Base-by-base conservation (phyloP, 129 eudicot species). In the Flaveria robusta region DNA sequence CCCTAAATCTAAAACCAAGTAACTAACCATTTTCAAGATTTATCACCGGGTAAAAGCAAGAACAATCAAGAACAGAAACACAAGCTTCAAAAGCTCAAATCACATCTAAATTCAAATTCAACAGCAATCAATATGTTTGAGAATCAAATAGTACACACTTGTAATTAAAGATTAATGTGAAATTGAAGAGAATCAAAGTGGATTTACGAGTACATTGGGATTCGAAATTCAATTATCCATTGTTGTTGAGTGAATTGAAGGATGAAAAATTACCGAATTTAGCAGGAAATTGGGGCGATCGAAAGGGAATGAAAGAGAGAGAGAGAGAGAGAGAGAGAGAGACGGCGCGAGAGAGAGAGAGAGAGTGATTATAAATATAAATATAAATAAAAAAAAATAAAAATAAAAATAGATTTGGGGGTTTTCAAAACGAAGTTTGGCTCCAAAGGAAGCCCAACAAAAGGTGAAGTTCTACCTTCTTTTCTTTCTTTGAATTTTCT, bases 311-410 rank as follows among this genome's bases (percentile, higher is more conserved):
- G 18, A 74, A 73, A 50, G 19, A 58, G 77, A n/a, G n/a, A n/a
- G n/a, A n/a, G n/a, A n/a, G n/a, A n/a, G n/a, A n/a, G n/a, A n/a
- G n/a, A n/a, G n/a, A n/a, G n/a, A n/a, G n/a, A 70, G 71, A 78
- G 83, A 79, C 83, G 83, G 83, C 83, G 83, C 83, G 74, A 79
- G 83, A 72, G 26, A 65, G 59, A 23, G 3, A n/a, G n/a, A n/a
- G n/a, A n/a, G n/a, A n/a, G n/a, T n/a, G n/a, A 50, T 50, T n/a
- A 19, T 58, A 58, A 58, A 3, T 12, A 11, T 2, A 13, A n/a
- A n/a, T n/a, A n/a, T n/a, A n/a, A 46, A 12, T 11, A n/a, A n/a
- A n/a, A 46, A 46, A 46, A 0, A 6, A 42, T 42, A 7, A 42
- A 4, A 3, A 42, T 1, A 42, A 42, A 42, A 46, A 12, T 58